Percentiles rank a stretch among this genome's conserved stretches.
phyloP scores from a whole-genome alignment of 257 asterid genomes.

The Knoxia roxburghii region DNA sequence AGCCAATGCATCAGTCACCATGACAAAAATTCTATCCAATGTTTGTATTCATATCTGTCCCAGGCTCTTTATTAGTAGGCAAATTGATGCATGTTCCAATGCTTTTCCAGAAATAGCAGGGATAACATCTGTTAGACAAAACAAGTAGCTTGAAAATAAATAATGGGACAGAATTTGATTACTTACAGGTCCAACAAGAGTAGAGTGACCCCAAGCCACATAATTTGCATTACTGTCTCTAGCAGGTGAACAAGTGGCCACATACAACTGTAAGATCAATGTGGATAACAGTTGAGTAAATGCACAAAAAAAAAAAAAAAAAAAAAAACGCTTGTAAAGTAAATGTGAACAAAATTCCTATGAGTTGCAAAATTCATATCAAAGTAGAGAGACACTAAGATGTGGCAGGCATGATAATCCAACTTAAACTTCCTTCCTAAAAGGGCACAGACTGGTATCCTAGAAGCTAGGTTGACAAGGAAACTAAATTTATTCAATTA shows the following conservation, averaged over 20 bases:
- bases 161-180: neutral
- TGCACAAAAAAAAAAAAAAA: constrained; percentile 8
- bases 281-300: constrained; percentile 12
- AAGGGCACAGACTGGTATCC: neutral
- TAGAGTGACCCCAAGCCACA: constrained; percentile 95
- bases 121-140: neutral
- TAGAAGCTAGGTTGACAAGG: neutral
- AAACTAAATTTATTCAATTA: neutral
- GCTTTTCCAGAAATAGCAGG: neutral
- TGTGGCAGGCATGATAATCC: neutral
- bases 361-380: neutral
- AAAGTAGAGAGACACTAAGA: neutral
- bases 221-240: constrained; percentile 63
- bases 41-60: neutral
- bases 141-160: neutral
- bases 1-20: neutral
- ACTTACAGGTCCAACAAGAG: constrained; percentile 92
- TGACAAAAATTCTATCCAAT: neutral
- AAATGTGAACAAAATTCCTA: neutral
- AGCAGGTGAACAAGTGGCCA: constrained; percentile 90
- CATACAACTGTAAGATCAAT: constrained; percentile 52
- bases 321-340: no score
- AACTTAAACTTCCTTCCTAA: neutral
- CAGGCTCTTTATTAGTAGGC: neutral
- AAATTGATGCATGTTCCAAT: constrained; percentile 6